Conservation (phyloP, 1,284 basidiomycete genomes). For the Trametes pubescens region DNA sequence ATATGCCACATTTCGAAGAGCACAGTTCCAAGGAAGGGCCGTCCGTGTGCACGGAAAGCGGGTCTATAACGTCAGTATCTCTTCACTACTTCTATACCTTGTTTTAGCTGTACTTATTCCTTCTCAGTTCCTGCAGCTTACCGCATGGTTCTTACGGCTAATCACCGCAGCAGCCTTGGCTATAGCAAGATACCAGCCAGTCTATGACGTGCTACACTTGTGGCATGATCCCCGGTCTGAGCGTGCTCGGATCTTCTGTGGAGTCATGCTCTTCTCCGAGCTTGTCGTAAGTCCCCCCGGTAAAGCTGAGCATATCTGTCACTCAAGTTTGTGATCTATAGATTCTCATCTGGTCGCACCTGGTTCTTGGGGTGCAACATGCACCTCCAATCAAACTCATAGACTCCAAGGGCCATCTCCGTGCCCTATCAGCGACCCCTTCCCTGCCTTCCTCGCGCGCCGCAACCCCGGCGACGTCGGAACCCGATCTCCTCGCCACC, state of each 20-base stretch:
- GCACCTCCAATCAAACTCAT: slow-evolving; percentile 74
- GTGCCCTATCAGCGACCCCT: slow-evolving; percentile 35
- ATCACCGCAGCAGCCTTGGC: slow-evolving; percentile 57
- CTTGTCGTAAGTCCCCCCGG: slow-evolving; percentile 22
- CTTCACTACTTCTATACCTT: neutral
- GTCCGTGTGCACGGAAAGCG: slow-evolving; percentile 69
- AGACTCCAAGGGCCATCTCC: slow-evolving; percentile 42
- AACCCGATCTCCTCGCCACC: slow-evolving; percentile 65
- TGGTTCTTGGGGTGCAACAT: slow-evolving; percentile 64
- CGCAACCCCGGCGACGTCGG: slow-evolving; percentile 41
- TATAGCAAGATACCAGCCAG: slow-evolving; percentile 51
- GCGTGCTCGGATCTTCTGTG: slow-evolving; percentile 55
- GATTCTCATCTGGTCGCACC: slow-evolving; percentile 58
- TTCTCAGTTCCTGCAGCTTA: slow-evolving; percentile 61
- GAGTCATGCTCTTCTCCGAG: slow-evolving; percentile 21
- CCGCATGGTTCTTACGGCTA: slow-evolving; percentile 64
- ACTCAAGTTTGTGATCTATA: slow-evolving; percentile 37
- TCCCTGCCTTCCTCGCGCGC: slow-evolving; percentile 42
- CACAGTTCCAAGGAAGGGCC: slow-evolving; percentile 71
- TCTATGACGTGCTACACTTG: slow-evolving; percentile 50
- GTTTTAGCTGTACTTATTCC: neutral
- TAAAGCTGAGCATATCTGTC: neutral
- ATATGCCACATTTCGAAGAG: slow-evolving; percentile 63
- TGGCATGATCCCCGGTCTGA: slow-evolving; percentile 46
- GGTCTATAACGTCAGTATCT: slow-evolving; percentile 64